Conservation (phyloP, 495 filamentous ascomycete genomes). For the Podospora tetraspora region DNA sequence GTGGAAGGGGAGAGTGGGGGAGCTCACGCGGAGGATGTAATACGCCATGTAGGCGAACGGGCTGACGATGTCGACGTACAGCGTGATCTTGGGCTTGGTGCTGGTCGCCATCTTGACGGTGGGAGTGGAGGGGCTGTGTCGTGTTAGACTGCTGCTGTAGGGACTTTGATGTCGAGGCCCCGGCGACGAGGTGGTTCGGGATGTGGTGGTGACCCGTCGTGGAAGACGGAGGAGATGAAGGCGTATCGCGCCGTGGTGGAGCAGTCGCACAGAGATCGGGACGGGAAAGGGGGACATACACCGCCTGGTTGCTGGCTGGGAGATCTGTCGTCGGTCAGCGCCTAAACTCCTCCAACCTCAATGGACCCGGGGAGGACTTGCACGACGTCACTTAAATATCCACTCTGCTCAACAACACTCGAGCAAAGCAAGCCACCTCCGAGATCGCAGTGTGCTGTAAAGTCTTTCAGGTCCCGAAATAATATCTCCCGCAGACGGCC, state of each 20-base stretch:
- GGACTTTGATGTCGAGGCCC: not conserved
- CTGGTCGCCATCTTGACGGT: conserved; percentile 32
- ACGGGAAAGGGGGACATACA: not conserved
- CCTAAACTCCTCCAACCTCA: not conserved
- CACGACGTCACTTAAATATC: not conserved
- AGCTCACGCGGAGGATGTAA: conserved; percentile 53
- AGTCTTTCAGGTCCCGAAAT: not conserved
- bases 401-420: not conserved
- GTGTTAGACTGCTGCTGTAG: not conserved
- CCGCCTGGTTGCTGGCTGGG: not conserved
- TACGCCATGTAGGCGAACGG: conserved; percentile 69
- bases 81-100: conserved; percentile 52
- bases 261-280: not conserved
- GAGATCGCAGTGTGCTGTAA: not conserved
- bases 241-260: not conserved
- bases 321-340: not conserved
- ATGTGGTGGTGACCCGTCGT: not conserved
- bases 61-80: conserved; percentile 65
- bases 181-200: not conserved
- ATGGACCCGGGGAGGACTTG: not conserved
- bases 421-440: not conserved
- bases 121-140: not conserved
- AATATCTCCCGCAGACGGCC: not conserved
- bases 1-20: not conserved
- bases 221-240: not conserved